phyloP scores from a whole-genome alignment of 192 early-diverging fungal species.

The Lunasporangiospora selenospora region DNA sequence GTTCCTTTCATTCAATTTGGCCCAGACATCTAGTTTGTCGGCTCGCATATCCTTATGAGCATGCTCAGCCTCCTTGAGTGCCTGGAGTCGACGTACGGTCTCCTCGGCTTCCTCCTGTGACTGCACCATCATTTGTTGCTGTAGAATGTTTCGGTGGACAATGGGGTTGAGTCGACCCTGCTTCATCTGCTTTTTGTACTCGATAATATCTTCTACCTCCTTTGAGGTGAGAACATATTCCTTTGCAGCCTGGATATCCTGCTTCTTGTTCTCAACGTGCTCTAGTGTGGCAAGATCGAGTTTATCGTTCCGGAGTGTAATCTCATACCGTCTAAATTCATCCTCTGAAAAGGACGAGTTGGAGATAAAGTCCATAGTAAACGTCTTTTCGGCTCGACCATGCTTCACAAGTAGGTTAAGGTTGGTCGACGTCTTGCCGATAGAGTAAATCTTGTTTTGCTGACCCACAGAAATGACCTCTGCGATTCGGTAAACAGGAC shows the following conservation, averaged over 20 bases:
- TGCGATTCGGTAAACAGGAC: constrained; percentile 62
- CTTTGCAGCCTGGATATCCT: constrained; percentile 61
- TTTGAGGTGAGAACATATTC: constrained; percentile 65
- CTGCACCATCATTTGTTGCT: constrained; percentile 50
- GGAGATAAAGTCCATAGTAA: constrained; percentile 81
- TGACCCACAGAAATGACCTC: constrained; percentile 27
- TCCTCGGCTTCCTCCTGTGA: constrained; percentile 57
- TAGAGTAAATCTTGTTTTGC: constrained; percentile 62
- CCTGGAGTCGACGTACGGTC: constrained; percentile 55
- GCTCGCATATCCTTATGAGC: constrained; percentile 24
- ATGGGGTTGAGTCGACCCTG: constrained; percentile 29
- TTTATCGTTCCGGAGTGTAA: constrained; percentile 56
- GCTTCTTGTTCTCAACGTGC: constrained; percentile 58
- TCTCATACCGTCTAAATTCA: constrained; percentile 65
- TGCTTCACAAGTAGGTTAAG: constrained; percentile 70
- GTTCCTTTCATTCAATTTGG: constrained; percentile 63
- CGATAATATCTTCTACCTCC: constrained; percentile 72
- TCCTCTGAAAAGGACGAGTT: constrained; percentile 71
- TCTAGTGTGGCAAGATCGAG: constrained; percentile 54
- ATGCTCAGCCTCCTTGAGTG: constrained; percentile 24
- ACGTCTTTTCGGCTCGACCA: constrained; percentile 70
- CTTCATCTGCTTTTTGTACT: constrained; percentile 57
- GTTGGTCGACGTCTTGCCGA: constrained; percentile 69
- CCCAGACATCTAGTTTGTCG: constrained; percentile 57
- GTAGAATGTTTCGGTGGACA: constrained; percentile 32